phyloP scores from a whole-genome alignment of 768 basidiomycete species.

The Royoungia palumana region DNA sequence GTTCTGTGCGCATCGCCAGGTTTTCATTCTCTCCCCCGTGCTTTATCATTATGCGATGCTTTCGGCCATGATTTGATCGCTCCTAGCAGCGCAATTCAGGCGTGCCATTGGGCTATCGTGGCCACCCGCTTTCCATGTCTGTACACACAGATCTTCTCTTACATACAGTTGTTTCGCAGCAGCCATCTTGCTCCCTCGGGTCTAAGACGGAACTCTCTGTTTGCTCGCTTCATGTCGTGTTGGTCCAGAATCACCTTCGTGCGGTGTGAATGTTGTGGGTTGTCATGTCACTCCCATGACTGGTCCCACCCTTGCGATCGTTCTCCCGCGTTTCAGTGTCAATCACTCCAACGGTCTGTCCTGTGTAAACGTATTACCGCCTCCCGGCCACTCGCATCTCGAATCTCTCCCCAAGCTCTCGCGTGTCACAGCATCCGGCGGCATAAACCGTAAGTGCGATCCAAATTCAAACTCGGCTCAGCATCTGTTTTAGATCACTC shows the following conservation, averaged over 20 bases:
- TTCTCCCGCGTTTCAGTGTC: conserved; percentile 23
- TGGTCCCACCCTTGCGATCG: neutral
- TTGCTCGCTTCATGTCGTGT: conserved; percentile 25
- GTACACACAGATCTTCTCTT: conserved; percentile 28
- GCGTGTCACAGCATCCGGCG: conserved; percentile 12
- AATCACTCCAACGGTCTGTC: conserved; percentile 3
- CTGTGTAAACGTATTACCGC: conserved; percentile 1
- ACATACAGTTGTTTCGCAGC: conserved; percentile 20
- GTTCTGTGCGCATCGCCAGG: conserved; percentile 31
- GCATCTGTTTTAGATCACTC: conserved; percentile 8
- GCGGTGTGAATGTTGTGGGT: conserved; percentile 14
- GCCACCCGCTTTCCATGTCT: conserved; percentile 24
- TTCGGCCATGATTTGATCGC: conserved; percentile 30
- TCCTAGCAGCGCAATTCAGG: conserved; percentile 23
- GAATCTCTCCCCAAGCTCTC: neutral
- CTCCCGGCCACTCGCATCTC: neutral
- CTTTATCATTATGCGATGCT: conserved; percentile 30
- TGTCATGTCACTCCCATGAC: conserved; percentile 10
- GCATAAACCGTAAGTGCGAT: conserved; percentile 10
- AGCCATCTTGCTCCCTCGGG: conserved; percentile 22
- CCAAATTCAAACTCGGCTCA: neutral
- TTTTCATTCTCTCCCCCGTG: conserved; percentile 22
- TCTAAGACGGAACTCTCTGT: conserved; percentile 30
- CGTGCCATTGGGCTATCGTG: conserved; percentile 10
- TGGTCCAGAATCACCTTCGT: conserved; percentile 18